Evolutionary conservation across 2,329 filamentous ascomycete species (phyloP).

Genomic region (Clonostachys rosea): DNA sequence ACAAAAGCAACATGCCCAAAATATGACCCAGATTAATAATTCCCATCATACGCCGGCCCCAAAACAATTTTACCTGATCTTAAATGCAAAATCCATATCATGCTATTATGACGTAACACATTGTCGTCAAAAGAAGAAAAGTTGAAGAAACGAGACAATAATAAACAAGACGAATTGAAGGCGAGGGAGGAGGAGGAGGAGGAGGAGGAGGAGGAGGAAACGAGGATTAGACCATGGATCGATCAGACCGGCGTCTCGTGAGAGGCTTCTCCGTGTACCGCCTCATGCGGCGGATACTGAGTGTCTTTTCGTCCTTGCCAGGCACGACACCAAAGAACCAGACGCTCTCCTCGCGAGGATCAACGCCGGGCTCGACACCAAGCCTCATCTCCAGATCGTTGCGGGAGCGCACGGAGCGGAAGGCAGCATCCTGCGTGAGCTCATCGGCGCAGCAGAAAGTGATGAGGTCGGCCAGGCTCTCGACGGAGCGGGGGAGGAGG

Average conservation of each 20-base stretch:
- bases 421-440: conserved; percentile 67
- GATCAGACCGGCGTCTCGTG: conserved; percentile 9
- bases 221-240: conserved; percentile 12
- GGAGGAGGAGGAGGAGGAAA: not conserved
- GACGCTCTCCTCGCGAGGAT: conserved; percentile 38
- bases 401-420: conserved; percentile 63
- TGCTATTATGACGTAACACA: not conserved
- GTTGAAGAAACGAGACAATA: not conserved
- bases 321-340: conserved; percentile 44
- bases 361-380: conserved; percentile 40
- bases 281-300: conserved; percentile 38
- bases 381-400: conserved; percentile 66
- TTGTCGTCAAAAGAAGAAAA: not conserved
- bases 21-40: too few species aligned
- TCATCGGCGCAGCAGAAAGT: conserved; percentile 72
- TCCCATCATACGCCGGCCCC: too few species aligned
- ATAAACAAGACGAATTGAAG: too few species aligned
- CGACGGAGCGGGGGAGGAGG: conserved; percentile 68
- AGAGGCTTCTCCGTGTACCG: conserved; percentile 36
- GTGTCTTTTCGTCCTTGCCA: conserved; percentile 30
- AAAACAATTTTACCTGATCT: too few species aligned
- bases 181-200: not conserved
- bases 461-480: conserved; percentile 70
- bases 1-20: too few species aligned
- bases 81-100: too few species aligned